phyloP scores from a whole-genome alignment of 1,284 basidiomycete species.

The Microbotryum scabiosae region DNA sequence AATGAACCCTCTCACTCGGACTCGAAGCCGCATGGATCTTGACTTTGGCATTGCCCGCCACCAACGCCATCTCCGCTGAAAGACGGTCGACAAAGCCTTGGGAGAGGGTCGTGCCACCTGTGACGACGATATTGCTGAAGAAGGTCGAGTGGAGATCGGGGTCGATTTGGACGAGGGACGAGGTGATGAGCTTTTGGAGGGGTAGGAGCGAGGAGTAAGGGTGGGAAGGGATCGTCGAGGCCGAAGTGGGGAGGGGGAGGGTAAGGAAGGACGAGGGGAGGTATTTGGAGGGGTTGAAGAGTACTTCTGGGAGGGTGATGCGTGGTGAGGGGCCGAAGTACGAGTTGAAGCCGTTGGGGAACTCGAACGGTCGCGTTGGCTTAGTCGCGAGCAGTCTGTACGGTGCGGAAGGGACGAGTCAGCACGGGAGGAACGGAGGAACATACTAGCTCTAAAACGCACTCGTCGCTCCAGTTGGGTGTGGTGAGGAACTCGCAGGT shows the following conservation, averaged over 20 bases:
- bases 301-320: slow-evolving; percentile 75
- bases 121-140: slow-evolving; percentile 85
- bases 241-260: slow-evolving; percentile 48
- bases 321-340: slow-evolving; percentile 70
- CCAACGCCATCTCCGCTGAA: slow-evolving; percentile 63
- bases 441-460: slow-evolving; percentile 32
- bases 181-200: slow-evolving; percentile 47
- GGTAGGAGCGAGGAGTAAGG: slow-evolving; percentile 69
- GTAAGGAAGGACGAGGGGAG: slow-evolving; percentile 42
- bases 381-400: slow-evolving; percentile 50
- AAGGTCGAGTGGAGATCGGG: slow-evolving; percentile 83
- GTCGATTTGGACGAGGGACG: slow-evolving; percentile 52
- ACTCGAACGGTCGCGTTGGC: slow-evolving; percentile 66
- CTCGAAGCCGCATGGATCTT: slow-evolving; percentile 28
- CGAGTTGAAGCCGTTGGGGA: slow-evolving; percentile 86
- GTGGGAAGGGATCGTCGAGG: slow-evolving; percentile 49
- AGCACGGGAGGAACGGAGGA: background rate
- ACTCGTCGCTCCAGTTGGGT: slow-evolving; percentile 79
- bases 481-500: slow-evolving; percentile 73
- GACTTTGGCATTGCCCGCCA: slow-evolving; percentile 57
- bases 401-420: slow-evolving; percentile 40
- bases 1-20: slow-evolving; percentile 73
- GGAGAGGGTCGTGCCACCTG: slow-evolving; percentile 81
- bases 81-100: slow-evolving; percentile 80
- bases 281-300: slow-evolving; percentile 72